Conservation (phyloP, 2,329 filamentous ascomycete species). For the Fusarium phyllophilum region DNA sequence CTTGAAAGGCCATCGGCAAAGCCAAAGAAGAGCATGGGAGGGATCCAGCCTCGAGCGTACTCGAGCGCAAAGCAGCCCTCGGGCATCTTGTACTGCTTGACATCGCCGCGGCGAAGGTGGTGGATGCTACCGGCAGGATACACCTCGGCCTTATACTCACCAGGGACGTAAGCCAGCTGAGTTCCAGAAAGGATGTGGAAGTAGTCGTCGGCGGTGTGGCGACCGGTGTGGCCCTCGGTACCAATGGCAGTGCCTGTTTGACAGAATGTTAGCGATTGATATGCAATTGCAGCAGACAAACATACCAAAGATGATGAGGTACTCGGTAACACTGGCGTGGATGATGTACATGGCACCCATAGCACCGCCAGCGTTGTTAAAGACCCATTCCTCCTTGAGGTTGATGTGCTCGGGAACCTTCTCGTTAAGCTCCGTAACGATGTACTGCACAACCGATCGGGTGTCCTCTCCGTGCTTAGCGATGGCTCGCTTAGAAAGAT, state of each 20-base stretch:
- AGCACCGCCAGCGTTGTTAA: slow-evolving; percentile 90
- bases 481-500: slow-evolving; percentile 73
- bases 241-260: slow-evolving; percentile 73
- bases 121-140: slow-evolving; percentile 77
- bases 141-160: slow-evolving; percentile 73
- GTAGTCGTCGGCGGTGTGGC: slow-evolving; percentile 93
- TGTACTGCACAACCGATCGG: slow-evolving; percentile 71
- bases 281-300: neutral
- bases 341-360: slow-evolving; percentile 95
- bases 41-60: slow-evolving; percentile 90
- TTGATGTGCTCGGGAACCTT: slow-evolving; percentile 69
- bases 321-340: slow-evolving; percentile 90
- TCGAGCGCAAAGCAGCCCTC: slow-evolving; percentile 82
- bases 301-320: slow-evolving; percentile 83
- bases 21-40: slow-evolving; percentile 90
- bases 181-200: slow-evolving; percentile 88
- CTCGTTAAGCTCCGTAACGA: slow-evolving; percentile 72
- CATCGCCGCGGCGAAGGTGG: slow-evolving; percentile 75
- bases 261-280: slow-evolving; percentile 11
- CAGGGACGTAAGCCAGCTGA: slow-evolving; percentile 79
- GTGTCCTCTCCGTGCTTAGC: slow-evolving; percentile 80
- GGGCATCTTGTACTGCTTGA: slow-evolving; percentile 87
- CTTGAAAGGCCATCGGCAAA: slow-evolving; percentile 83
- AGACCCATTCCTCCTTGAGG: slow-evolving; percentile 83
- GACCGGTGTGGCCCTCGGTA: slow-evolving; percentile 88